A percentile compares a stretch with the other conserved stretches of the same genome.
Conservation (phyloP, 1,284 basidiomycete species). For the Puccinia horiana region DNA sequence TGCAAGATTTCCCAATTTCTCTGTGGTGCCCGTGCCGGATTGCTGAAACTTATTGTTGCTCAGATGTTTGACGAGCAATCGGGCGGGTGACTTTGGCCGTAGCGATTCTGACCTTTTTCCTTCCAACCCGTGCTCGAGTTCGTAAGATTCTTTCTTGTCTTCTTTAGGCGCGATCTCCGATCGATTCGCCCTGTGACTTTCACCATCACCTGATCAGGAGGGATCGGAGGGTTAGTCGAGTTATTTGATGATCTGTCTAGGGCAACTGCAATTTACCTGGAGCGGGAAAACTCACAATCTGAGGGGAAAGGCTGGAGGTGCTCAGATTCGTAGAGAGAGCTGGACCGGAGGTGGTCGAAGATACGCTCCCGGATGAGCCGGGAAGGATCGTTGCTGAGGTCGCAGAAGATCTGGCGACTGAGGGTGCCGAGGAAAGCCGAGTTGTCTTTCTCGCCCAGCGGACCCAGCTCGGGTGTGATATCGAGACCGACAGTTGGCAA, state of each 20-base stretch:
- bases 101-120: too few species aligned
- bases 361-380: slow-evolving; percentile 7
- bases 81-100: background rate
- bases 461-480: background rate
- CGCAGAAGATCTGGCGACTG: background rate
- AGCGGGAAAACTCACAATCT: background rate
- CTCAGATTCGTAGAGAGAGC: background rate
- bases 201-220: too few species aligned
- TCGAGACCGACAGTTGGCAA: background rate
- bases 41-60: background rate
- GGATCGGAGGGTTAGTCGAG: background rate
- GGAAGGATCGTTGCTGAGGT: slow-evolving; percentile 14
- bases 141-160: too few species aligned
- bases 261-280: background rate
- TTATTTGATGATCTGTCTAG: background rate
- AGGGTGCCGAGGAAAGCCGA: background rate
- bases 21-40: background rate
- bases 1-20: background rate
- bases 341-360: slow-evolving; percentile 3
- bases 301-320: background rate
- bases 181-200: background rate
- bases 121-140: too few species aligned
- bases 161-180: background rate
- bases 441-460: background rate
- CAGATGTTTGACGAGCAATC: background rate